phyloP scores from a whole-genome alignment of 805 yeast genomes.

The Phaffomyces opuntiae region DNA sequence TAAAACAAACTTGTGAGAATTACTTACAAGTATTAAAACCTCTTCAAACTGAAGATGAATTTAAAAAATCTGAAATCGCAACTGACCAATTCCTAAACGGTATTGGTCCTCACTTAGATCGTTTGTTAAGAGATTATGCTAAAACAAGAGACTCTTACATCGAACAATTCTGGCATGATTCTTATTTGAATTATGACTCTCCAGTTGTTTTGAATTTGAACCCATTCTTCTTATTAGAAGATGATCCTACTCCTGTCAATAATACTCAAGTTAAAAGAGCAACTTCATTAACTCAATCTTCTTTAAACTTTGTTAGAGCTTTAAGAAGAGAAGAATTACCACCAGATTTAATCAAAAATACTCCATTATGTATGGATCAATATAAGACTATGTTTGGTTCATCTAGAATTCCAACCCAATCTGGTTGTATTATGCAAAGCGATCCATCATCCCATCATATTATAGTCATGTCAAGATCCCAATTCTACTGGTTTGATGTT shows the following conservation, averaged over 20 bases:
- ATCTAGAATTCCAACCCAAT: conserved; percentile 73
- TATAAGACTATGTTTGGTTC: conserved; percentile 83
- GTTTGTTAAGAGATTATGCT: conserved; percentile 54
- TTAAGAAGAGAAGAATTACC: conserved; percentile 67
- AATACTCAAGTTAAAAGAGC: conserved; percentile 68
- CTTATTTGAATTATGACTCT: conserved; percentile 79
- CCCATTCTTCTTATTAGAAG: conserved; percentile 86
- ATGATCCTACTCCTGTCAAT: conserved; percentile 64
- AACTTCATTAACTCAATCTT: conserved; percentile 67
- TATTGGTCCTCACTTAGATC: conserved; percentile 53
- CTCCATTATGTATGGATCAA: conserved; percentile 85
- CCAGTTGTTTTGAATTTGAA: conserved; percentile 89
- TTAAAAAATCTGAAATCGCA: conserved; percentile 50
- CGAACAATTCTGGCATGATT: conserved; percentile 93
- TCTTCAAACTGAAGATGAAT: conserved; percentile 72
- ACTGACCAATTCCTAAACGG: conserved; percentile 49
- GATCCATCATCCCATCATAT: conserved; percentile 73
- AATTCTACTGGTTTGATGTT: conserved; percentile 94
- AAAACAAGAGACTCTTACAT: conserved; percentile 69
- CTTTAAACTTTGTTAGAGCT: conserved; percentile 75
- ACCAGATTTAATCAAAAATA: conserved; percentile 60
- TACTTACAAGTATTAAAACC: conserved; percentile 70
- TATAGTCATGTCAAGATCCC: conserved; percentile 76
- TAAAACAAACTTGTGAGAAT: conserved; percentile 56
- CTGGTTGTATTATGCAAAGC: conserved; percentile 82